Conservation (phyloP, 495 filamentous ascomycete species). For the Aspergillus bridgeri region DNA sequence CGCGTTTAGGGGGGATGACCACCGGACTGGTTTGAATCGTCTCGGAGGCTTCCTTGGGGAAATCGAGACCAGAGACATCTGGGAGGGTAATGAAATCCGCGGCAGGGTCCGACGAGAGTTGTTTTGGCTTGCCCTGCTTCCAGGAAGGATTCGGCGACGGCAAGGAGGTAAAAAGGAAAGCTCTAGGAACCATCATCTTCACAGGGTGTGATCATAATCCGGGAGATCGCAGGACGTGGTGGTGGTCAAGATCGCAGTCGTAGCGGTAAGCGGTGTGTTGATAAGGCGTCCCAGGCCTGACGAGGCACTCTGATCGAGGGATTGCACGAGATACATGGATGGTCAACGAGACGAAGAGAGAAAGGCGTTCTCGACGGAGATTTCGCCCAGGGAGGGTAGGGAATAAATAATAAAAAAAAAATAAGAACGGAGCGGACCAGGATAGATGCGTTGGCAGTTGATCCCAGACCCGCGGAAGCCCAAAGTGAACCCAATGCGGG, state of each 20-base stretch:
- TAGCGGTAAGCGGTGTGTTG: background rate
- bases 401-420: background rate
- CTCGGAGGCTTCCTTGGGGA: slow-evolving; percentile 11
- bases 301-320: slow-evolving; percentile 48
- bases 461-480: slow-evolving; percentile 7
- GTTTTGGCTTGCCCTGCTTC: slow-evolving; percentile 17
- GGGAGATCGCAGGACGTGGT: too few species aligned
- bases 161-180: slow-evolving; percentile 39
- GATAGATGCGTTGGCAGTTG: slow-evolving; percentile 20
- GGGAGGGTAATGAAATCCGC: slow-evolving; percentile 4
- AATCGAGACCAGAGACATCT: slow-evolving; percentile 16
- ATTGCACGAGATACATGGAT: slow-evolving; percentile 49
- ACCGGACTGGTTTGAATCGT: slow-evolving; percentile 35
- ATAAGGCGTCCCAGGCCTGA: slow-evolving; percentile 31
- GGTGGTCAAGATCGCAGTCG: too few species aligned
- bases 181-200: slow-evolving; percentile 48
- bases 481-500: slow-evolving; percentile 18
- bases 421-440: background rate
- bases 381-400: slow-evolving; percentile 10
- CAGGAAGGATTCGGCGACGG: slow-evolving; percentile 22
- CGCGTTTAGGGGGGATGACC: slow-evolving; percentile 42
- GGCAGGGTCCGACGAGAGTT: slow-evolving; percentile 2
- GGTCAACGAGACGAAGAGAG: slow-evolving; percentile 9
- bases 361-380: slow-evolving; percentile 7
- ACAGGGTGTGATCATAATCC: too few species aligned